Percentiles rank a stretch among this genome's conserved stretches.
These are phyloP conservation scores for Tylopilus vinaceipallidus DNA, from an alignment of 768 basidiomycete genomes.

Conservation along the genomic window DNA sequence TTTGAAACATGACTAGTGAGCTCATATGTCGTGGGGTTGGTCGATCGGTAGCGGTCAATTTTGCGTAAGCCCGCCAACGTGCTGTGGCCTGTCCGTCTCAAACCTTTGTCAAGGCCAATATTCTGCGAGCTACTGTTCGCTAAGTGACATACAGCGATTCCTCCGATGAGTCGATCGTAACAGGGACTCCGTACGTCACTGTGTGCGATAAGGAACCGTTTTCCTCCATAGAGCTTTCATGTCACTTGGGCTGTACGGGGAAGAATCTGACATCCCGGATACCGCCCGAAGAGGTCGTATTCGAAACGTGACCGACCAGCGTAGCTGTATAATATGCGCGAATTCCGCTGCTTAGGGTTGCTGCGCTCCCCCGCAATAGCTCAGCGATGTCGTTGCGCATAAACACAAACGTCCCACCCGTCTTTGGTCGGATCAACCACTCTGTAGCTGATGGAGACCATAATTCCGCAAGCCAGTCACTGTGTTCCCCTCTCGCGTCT, in stretches of 20 bases:
- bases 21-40: slow-evolving; percentile 6
- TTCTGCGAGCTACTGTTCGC: slow-evolving; percentile 1
- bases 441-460: slow-evolving; percentile 17
- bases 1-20: slow-evolving; percentile 18
- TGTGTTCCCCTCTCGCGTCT: slow-evolving; percentile 20
- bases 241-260: slow-evolving; percentile 10
- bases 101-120: slow-evolving; percentile 3
- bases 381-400: slow-evolving; percentile 30
- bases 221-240: slow-evolving; percentile 13
- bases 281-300: slow-evolving; percentile 13
- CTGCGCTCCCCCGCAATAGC: slow-evolving; percentile 10
- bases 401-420: slow-evolving; percentile 28
- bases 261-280: slow-evolving; percentile 13
- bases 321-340: slow-evolving; percentile 22
- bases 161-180: slow-evolving; percentile 16
- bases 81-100: slow-evolving; percentile 1
- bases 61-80: slow-evolving; percentile 19
- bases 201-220: slow-evolving; percentile 10
- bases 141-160: slow-evolving; percentile 4
- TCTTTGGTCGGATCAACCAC: slow-evolving; percentile 17
- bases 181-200: slow-evolving; percentile 18
- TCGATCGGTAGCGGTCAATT: slow-evolving; percentile 8
- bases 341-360: not conserved
- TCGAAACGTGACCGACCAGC: slow-evolving; percentile 26
- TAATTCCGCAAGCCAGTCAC: slow-evolving; percentile 11